phyloP scores from a whole-genome alignment of 139 green algal species.

The Edaphochlamys debaryana region DNA sequence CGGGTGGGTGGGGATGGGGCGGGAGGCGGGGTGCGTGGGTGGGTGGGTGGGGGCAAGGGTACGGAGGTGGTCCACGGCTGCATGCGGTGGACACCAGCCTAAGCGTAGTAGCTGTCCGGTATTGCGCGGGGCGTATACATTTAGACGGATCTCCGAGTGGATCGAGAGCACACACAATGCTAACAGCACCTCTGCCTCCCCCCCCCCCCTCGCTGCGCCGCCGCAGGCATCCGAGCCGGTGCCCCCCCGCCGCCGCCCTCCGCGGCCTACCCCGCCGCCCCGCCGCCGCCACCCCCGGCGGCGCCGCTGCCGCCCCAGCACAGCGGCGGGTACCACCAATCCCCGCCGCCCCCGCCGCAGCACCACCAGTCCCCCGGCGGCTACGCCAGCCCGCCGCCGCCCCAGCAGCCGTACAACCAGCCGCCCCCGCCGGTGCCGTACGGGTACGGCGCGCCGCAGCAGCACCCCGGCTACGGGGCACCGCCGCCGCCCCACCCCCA shows the following conservation, averaged over 20 bases:
- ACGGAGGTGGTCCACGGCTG: background rate
- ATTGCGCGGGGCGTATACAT: too few relatives aligned
- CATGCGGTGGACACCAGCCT: background rate
- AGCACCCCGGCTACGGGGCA: background rate
- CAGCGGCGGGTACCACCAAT: background rate
- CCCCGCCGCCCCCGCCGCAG: background rate
- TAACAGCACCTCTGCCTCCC: too few relatives aligned
- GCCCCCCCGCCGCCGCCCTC: slow-evolving; percentile 9
- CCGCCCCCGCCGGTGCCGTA: background rate
- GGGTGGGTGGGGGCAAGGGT: background rate
- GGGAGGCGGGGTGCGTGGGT: too few relatives aligned
- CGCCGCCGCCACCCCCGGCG: background rate
- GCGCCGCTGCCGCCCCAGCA: background rate
- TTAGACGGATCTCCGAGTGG: too few relatives aligned
- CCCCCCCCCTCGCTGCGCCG: too few relatives aligned
- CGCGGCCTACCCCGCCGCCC: slow-evolving; percentile 15
- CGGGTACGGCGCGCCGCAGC: background rate
- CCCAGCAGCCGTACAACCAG: background rate
- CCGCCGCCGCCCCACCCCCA: background rate
- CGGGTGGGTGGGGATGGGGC: too few relatives aligned
- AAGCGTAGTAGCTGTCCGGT: too few relatives aligned
- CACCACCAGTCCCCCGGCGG: background rate
- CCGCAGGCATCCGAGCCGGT: slow-evolving; percentile 2
- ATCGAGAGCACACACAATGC: too few relatives aligned
- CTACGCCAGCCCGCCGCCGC: background rate